Evolutionary conservation across 1,139 yeast genomes (phyloP), one percentile per base, ranked within the genome.

Genomic region (Pichia sorboxylosa): DNA sequence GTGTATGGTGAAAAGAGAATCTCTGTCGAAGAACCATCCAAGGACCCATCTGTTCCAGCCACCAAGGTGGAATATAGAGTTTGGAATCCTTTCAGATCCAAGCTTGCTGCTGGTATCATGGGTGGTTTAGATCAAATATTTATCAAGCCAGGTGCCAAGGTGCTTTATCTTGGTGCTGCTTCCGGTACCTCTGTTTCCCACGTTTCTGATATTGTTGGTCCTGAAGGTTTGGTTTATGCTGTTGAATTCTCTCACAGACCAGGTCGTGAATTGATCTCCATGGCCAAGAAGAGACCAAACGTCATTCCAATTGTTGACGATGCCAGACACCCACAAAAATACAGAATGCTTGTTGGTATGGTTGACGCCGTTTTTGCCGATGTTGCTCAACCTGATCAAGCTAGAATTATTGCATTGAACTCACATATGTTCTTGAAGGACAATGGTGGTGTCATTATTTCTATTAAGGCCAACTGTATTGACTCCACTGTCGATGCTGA

Each of bases 221-320:
- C 98, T 59, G 96, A 85, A 66, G 98, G 98, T 61, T 69, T 84
- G 54, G 98, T 90, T 39, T 92, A 90, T 61, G 98, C 98, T 38
- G 98, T 90, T 51, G 98, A 90, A 66, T 90, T 90, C 69, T 85
- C 97, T 43, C 98, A 90, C 73, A 81, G 98, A 73, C 94, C 97
- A 54, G 98, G 98, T 60, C 82, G 98, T 73, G 98, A 90, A 64
- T 75, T 90, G 64, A 87, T 92, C 57, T 84, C 94, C 55, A 90
- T 90, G 98, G 98, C 98, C 59, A 90, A 90, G 76, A 90, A 90
- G 92, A 83, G 98, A 75, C 97, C 98, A 47, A 90, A 90, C 59
- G 94, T 90, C 38, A 83, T 92, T 48, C 98, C 98, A 54, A 90
- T 90, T 61, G 87, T 90, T 60, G 98, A 90, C 65, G 98, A 90